These are phyloP conservation scores for Zymoseptoria pseudotritici DNA, from an alignment of 2,329 filamentous ascomycete species.

Conservation along the genomic window DNA sequence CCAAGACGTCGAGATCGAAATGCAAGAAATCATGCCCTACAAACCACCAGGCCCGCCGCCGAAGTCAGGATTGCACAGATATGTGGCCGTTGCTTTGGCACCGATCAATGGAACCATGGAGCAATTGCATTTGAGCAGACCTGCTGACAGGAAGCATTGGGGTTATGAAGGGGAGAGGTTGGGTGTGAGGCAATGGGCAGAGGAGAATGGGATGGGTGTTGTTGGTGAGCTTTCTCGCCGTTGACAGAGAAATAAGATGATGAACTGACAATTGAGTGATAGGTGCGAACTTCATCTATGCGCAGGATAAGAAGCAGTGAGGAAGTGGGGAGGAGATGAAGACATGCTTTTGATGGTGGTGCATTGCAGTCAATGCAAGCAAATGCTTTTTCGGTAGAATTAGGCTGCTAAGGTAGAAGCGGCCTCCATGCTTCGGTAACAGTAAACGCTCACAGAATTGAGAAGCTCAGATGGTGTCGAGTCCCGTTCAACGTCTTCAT, in stretches of 20 bases:
- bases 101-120: slow-evolving; percentile 39
- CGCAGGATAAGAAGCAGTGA: slow-evolving; percentile 44
- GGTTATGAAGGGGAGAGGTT: slow-evolving; percentile 44
- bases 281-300: slow-evolving; percentile 42
- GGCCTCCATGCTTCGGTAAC: neutral
- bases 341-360: neutral
- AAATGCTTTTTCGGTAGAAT: neutral
- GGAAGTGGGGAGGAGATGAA: neutral
- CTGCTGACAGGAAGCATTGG: slow-evolving; percentile 48
- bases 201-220: slow-evolving; percentile 41
- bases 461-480: neutral
- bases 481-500: neutral
- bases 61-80: slow-evolving; percentile 51
- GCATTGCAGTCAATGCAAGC: neutral
- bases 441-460: neutral
- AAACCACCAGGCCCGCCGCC: slow-evolving; percentile 48
- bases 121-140: slow-evolving; percentile 37
- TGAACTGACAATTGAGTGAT: slow-evolving; percentile 2
- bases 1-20: slow-evolving; percentile 1
- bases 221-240: slow-evolving; percentile 32
- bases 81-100: slow-evolving; percentile 48
- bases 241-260: neutral
- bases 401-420: neutral
- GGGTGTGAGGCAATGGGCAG: slow-evolving; percentile 47
- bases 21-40: slow-evolving; percentile 41